Conservation (phyloP, 192 early-diverging fungal genomes). For the Coemansia sp. region DNA sequence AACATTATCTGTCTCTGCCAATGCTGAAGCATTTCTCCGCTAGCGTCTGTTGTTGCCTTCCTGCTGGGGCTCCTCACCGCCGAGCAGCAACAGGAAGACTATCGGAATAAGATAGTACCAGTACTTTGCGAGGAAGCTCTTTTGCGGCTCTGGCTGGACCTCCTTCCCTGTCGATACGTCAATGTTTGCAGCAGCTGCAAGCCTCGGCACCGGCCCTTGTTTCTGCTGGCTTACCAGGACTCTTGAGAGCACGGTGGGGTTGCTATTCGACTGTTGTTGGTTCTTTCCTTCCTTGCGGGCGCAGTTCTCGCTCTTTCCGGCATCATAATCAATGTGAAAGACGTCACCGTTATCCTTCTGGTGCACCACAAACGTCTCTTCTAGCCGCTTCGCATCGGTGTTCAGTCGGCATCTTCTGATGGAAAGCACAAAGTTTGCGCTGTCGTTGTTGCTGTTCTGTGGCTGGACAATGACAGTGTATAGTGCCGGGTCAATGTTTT, state of each 20-base stretch:
- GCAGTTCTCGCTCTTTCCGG: conserved; percentile 34
- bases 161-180: conserved; percentile 44
- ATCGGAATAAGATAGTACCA: conserved; percentile 61
- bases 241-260: conserved; percentile 14
- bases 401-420: conserved; percentile 28
- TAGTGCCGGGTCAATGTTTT: conserved; percentile 1
- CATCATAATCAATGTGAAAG: conserved; percentile 44
- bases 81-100: conserved; percentile 45
- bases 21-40: not conserved
- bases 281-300: not conserved
- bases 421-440: conserved; percentile 18
- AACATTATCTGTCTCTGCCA: too few species aligned
- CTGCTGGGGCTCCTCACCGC: conserved; percentile 47
- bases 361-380: conserved; percentile 48
- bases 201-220: conserved; percentile 32
- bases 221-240: conserved; percentile 25
- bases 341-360: conserved; percentile 15
- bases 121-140: conserved; percentile 61
- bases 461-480: conserved; percentile 34
- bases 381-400: conserved; percentile 13
- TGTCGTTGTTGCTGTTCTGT: conserved; percentile 7
- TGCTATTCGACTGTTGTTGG: not conserved
- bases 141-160: conserved; percentile 49
- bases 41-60: conserved; percentile 40
- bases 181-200: conserved; percentile 25